Base-by-base conservation (phyloP, 2,329 filamentous ascomycete genomes). In the Fusarium anthophilum region DNA sequence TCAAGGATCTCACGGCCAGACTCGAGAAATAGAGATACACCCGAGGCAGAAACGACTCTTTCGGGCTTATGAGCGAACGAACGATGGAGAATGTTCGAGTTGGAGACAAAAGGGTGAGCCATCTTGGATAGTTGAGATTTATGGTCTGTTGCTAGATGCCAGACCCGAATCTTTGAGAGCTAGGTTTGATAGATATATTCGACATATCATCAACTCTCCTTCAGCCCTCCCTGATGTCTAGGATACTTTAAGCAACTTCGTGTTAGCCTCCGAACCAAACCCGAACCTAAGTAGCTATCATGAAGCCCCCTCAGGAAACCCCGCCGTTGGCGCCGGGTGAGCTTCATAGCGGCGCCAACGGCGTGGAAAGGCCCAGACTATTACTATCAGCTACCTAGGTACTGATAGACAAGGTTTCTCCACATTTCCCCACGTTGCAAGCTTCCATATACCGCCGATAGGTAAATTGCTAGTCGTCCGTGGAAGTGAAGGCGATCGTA, bases 1-100 rank as follows among this genome's bases (percentile, higher is more conserved):
- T 66, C 44, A 12, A 67, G 51, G 8, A 51, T 24, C 14, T 67
- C 38, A 32, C 44, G 44, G 20, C 61, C 61, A 38, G 64, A 66
- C 30, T 66, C 61, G 18, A 58, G 50, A 39, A 44, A 57, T 6
- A 65, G 26, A 22, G 50, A 67, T 24, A 67, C 38, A 7, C 51
- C 44, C 9, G 50, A 44, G 20, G 50, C 51, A n/a, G 44, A 67
- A 44, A 67, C n/a, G 7, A 39, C 38, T 39, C 48, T 66, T 18
- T 35, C 51, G 15, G 64, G 43, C 12, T 24, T 20, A 1, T 24
- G 38, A 15, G 38, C 32, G 7, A 66, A 58, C 15, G 50, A 38
- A 28, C 43, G 50, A 39, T 66, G 43, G 35, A 66, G 38, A 14
- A 66, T 35, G 20, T 51, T 38, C 8, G 51, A 59, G 26, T 39